Conservation (phyloP, 371 early-diverging fungal species). For the Circinella umbellata region DNA sequence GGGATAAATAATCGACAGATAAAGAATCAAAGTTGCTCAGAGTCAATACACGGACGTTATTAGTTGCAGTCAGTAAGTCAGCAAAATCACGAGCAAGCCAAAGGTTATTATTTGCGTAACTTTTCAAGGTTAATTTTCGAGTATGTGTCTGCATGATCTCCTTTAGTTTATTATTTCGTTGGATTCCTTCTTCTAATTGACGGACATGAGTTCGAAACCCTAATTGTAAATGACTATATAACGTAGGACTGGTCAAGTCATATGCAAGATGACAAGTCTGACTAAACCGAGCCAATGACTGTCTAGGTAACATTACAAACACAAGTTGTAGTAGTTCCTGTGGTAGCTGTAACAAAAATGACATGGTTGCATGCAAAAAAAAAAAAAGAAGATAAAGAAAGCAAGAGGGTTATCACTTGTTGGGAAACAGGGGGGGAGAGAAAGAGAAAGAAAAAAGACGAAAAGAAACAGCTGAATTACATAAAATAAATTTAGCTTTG, state of each 20-base stretch:
- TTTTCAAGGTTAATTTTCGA: constrained; percentile 32
- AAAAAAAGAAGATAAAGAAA: constrained; percentile 2
- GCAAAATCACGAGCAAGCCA: constrained; percentile 24
- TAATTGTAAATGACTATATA: constrained; percentile 44
- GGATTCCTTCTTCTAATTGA: constrained; percentile 36
- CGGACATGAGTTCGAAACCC: constrained; percentile 35
- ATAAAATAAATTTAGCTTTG: neutral
- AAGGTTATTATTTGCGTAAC: constrained; percentile 36
- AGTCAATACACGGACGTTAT: constrained; percentile 20
- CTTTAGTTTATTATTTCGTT: constrained; percentile 19
- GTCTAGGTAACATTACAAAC: constrained; percentile 24
- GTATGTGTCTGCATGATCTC: constrained; percentile 26
- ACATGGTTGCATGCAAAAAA: constrained; percentile 2
- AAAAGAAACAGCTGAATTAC: no score
- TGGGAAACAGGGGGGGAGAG: neutral
- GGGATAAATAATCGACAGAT: constrained; percentile 27
- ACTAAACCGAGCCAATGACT: constrained; percentile 36
- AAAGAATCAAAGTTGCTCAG: constrained; percentile 46
- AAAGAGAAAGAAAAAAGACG: constrained; percentile 8
- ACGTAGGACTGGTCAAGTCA: constrained; percentile 32
- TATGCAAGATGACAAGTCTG: constrained; percentile 34
- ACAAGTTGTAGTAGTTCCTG: constrained; percentile 36
- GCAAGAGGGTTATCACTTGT: no score
- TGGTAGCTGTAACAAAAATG: constrained; percentile 24
- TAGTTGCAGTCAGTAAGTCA: constrained; percentile 12